phyloP scores from a whole-genome alignment of 176 grass and related monocot species.

The Raddia distichophylla region DNA sequence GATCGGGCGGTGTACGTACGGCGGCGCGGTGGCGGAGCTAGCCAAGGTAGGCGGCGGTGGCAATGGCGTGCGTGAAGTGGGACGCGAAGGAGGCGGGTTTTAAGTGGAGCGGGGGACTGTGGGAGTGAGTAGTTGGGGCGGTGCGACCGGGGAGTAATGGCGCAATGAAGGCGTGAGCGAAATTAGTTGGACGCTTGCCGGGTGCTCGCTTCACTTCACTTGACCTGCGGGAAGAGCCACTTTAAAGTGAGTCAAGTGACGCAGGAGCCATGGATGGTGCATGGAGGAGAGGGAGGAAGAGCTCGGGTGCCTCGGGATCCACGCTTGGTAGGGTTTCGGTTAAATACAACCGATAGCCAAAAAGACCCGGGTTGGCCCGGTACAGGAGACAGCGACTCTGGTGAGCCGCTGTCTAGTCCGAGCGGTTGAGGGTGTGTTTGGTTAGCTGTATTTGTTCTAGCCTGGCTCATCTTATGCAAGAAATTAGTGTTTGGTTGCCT shows the following conservation, averaged over 20 bases:
- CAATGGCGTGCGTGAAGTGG: conserved; percentile 17
- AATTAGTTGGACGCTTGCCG: conserved; percentile 39
- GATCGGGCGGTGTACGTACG: background rate
- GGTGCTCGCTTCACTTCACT: background rate
- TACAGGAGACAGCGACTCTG: too few relatives aligned
- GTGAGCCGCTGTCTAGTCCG: too few relatives aligned
- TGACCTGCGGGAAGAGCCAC: conserved; percentile 13
- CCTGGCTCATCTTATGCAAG: too few relatives aligned
- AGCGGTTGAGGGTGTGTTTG: too few relatives aligned
- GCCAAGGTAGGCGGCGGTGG: background rate
- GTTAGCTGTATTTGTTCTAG: too few relatives aligned
- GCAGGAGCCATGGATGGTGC: background rate
- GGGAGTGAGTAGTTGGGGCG: conserved; percentile 37
- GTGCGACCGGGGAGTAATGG: conserved; percentile 36
- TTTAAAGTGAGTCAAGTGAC: too few relatives aligned
- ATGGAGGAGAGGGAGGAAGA: background rate
- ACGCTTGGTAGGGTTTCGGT: background rate
- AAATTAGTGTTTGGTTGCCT: too few relatives aligned
- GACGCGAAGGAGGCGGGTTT: conserved; percentile 11
- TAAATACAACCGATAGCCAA: too few relatives aligned
- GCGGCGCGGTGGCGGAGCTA: conserved; percentile 19
- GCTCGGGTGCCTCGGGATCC: background rate
- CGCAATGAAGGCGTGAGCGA: conserved; percentile 42
- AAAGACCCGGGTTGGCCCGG: too few relatives aligned
- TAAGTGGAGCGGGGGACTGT: conserved; percentile 36